phyloP scores from a whole-genome alignment of 2,329 filamentous ascomycete genomes.

The Paecilomyces fulvus region DNA sequence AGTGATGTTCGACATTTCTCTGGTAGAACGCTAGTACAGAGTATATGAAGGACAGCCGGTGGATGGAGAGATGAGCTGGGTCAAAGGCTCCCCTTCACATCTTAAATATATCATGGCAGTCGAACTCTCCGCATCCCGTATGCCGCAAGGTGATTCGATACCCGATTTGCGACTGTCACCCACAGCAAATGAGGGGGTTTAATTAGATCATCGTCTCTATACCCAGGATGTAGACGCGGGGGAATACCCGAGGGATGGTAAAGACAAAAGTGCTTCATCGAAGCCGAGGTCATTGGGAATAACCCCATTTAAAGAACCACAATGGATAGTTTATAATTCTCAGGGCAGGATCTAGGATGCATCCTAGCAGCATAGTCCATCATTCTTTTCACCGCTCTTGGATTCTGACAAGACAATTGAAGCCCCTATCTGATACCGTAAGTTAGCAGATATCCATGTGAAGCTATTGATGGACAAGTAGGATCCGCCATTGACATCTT shows the following conservation, averaged over 20 bases:
- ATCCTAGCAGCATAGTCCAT: too few species aligned
- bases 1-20: too few species aligned
- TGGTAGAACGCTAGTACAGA: too few species aligned
- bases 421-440: neutral
- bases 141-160: neutral
- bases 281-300: neutral
- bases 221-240: neutral
- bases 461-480: neutral
- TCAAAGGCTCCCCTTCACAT: neutral
- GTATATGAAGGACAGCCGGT: neutral
- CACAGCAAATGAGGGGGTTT: neutral
- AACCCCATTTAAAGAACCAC: neutral
- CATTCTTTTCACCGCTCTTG: too few species aligned
- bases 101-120: neutral
- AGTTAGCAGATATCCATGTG: neutral
- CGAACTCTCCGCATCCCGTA: neutral
- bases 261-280: neutral
- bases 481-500: neutral
- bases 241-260: neutral
- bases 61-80: neutral
- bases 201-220: neutral
- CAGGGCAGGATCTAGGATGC: neutral
- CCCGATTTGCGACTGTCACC: neutral
- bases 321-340: neutral
- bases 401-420: neutral